Conservation (phyloP, 139 green algal genomes). For the Chlorella sp. region DNA sequence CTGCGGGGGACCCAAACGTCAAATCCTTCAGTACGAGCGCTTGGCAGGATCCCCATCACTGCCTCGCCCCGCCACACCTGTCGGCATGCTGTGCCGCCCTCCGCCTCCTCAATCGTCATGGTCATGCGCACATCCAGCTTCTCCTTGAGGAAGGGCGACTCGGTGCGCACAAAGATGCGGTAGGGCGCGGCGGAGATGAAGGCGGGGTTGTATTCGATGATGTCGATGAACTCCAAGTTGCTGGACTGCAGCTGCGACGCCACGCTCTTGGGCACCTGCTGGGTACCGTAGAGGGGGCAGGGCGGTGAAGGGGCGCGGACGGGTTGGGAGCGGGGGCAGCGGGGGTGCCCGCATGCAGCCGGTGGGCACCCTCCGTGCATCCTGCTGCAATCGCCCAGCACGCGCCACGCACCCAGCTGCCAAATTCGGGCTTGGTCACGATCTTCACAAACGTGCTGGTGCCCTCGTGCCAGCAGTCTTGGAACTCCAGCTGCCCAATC, state of each 20-base stretch:
- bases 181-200: constrained; percentile 39
- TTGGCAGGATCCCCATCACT: too few relatives aligned
- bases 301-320: too few relatives aligned
- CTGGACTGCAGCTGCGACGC: not conserved
- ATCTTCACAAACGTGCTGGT: constrained; percentile 38
- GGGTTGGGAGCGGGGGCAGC: too few relatives aligned
- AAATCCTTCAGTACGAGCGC: too few relatives aligned
- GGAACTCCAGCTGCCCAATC: constrained; percentile 30
- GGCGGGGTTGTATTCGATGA: constrained; percentile 39
- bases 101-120: constrained; percentile 47
- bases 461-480: constrained; percentile 39
- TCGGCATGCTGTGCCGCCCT: constrained; percentile 28
- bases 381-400: too few relatives aligned
- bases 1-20: too few relatives aligned
- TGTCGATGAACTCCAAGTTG: constrained; percentile 26
- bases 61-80: too few relatives aligned
- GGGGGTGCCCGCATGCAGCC: too few relatives aligned
- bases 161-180: constrained; percentile 42
- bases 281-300: too few relatives aligned
- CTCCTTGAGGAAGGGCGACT: constrained; percentile 39
- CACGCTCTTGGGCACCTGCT: constrained; percentile 31
- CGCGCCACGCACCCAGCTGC: constrained; percentile 34
- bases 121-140: constrained; percentile 43
- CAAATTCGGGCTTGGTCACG: constrained; percentile 56
- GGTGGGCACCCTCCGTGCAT: too few relatives aligned